Base-by-base conservation (phyloP, 1,139 yeast species). In the Saccharomyces pastorianus region DNA sequence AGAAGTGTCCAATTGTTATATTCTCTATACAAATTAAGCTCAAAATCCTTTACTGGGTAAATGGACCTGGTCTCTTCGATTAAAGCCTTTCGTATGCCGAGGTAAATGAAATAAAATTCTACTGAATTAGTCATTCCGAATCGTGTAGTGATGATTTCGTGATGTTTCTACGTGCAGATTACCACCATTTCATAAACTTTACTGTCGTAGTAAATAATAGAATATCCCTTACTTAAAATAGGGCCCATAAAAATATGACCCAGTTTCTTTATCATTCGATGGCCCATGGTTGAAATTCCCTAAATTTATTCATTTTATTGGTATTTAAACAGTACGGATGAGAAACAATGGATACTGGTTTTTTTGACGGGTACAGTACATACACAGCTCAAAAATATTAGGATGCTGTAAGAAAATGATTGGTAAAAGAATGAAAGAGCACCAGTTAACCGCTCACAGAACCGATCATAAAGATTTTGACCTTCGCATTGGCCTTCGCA, bases 381-480 rank as follows among this genome's bases (percentile, higher is more conserved):
- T n/a, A n/a, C n/a, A n/a, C n/a, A n/a, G n/a, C n/a, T n/a, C n/a
- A n/a, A n/a, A n/a, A n/a, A n/a, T n/a, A n/a, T n/a, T n/a, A n/a
- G n/a, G n/a, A n/a, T n/a, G n/a, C n/a, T n/a, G n/a, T n/a, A n/a
- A n/a, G n/a, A n/a, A n/a, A n/a, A n/a, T n/a, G n/a, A n/a, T n/a
- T n/a, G n/a, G n/a, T n/a, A 4, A 27, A 50, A 23, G 52, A 46
- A 25, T 31, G n/a, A 46, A 13, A 46, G 20, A n/a, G 52, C n/a
- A 50, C 49, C 28, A 50, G 32, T 32, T 46, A 46, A 32, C 31
- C 52, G 26, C 14, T 50, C 6, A 31, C 17, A 2, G 52, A 44
- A 8, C 52, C 49, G 8, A 50, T 44, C 42, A 50, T 44, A 9
- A 46, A 44, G 4, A 50, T n/a, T 11, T 31, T 50, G 46, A 50